Conservation (phyloP, 352 stramenopile species). For the Globisporangium cederbergense region DNA sequence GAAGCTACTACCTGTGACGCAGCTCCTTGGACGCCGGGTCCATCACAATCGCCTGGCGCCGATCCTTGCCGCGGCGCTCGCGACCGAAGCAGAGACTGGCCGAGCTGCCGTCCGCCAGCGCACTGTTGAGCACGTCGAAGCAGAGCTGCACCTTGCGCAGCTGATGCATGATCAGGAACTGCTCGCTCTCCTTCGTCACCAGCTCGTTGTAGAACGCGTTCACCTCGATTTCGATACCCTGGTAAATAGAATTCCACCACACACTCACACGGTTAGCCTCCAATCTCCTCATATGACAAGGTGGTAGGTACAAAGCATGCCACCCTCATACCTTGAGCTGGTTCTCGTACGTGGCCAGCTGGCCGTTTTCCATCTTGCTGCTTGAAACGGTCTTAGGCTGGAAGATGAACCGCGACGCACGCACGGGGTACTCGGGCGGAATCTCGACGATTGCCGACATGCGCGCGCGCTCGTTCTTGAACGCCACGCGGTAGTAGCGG, state of each 20-base stretch:
- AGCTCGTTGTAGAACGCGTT: constrained; percentile 72
- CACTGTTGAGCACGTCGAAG: constrained; percentile 50
- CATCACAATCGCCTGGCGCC: constrained; percentile 64
- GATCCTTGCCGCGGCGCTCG: constrained; percentile 65
- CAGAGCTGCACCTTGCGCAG: constrained; percentile 67
- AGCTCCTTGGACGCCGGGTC: constrained; percentile 56
- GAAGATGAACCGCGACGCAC: constrained; percentile 61
- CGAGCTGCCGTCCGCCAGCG: constrained; percentile 22
- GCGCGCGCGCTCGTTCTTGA: constrained; percentile 39
- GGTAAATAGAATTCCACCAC: neutral
- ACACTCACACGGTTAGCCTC: constrained; percentile 1
- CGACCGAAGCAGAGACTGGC: constrained; percentile 51
- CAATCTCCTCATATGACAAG: neutral
- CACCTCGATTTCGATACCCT: constrained; percentile 79
- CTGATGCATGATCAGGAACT: constrained; percentile 67
- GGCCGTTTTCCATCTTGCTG: constrained; percentile 26
- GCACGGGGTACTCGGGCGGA: constrained; percentile 59
- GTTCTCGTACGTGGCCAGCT: constrained; percentile 42
- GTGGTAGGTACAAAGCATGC: no score
- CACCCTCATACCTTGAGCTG: constrained; percentile 47
- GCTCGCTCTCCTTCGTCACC: constrained; percentile 31
- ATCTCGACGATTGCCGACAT: constrained; percentile 58
- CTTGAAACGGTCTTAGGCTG: constrained; percentile 30
- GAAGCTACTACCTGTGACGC: constrained; percentile 46
- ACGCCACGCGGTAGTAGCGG: constrained; percentile 48